Conservation (phyloP, 768 basidiomycete genomes). For the Mycena floridula region DNA sequence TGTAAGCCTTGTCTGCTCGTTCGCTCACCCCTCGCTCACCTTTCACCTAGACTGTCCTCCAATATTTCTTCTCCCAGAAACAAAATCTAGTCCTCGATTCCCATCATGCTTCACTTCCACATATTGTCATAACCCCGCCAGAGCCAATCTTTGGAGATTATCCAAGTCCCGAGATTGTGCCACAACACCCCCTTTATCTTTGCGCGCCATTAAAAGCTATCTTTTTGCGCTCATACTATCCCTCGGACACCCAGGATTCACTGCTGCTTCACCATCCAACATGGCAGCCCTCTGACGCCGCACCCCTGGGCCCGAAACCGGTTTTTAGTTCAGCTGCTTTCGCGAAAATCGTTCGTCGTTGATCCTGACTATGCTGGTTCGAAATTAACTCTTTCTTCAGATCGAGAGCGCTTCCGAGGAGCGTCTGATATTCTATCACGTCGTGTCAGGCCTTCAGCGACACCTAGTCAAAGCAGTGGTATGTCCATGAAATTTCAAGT, state of each 20-base stretch:
- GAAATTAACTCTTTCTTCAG: conserved; percentile 7
- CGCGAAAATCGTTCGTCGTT: conserved; percentile 19
- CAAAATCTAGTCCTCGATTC: conserved; percentile 42
- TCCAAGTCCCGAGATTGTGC: conserved; percentile 23
- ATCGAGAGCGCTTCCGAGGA: conserved; percentile 20
- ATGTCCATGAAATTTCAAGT: conserved; percentile 14
- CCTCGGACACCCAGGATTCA: background rate
- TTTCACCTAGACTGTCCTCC: no score
- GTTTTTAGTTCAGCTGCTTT: conserved; percentile 28
- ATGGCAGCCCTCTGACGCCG: background rate
- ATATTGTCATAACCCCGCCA: conserved; percentile 49
- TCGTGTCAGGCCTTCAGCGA: conserved; percentile 28
- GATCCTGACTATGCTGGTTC: background rate
- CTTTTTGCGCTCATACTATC: conserved; percentile 1
- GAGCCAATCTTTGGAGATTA: conserved; percentile 30
- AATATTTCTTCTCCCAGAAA: conserved; percentile 10
- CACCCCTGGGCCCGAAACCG: conserved; percentile 4
- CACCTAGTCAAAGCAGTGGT: conserved; percentile 33
- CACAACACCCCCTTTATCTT: conserved; percentile 28
- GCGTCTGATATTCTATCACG: conserved; percentile 22
- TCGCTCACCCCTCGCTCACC: conserved; percentile 13
- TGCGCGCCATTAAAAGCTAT: conserved; percentile 24
- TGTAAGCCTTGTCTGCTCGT: background rate
- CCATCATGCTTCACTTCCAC: conserved; percentile 31
- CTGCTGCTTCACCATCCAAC: background rate